Evolutionary conservation across 257 asterid genomes (phyloP).

Genomic region (Verbena officinalis): DNA sequence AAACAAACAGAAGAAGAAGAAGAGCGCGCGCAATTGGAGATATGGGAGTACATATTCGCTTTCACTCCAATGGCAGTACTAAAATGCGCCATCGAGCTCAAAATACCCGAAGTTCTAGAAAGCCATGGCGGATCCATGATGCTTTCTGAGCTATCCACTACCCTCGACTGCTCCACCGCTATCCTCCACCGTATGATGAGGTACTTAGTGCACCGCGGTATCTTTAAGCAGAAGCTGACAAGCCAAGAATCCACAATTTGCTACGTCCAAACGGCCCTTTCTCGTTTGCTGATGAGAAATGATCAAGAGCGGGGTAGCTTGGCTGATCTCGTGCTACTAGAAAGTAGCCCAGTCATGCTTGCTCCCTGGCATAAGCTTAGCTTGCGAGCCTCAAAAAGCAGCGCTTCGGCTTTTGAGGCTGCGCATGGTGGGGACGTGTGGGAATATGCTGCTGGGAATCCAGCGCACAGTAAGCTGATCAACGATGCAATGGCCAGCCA

Average conservation of each 20-base stretch:
- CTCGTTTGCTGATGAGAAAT: slow-evolving; percentile 41
- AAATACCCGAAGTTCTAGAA: slow-evolving; percentile 61
- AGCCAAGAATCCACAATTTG: background rate
- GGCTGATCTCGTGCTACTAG: slow-evolving; percentile 48
- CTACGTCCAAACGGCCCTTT: slow-evolving; percentile 58
- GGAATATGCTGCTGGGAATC: slow-evolving; percentile 37
- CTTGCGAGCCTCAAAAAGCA: slow-evolving; percentile 14
- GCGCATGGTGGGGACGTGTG: slow-evolving; percentile 52
- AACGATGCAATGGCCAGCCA: slow-evolving; percentile 64
- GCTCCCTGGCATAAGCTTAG: slow-evolving; percentile 65
- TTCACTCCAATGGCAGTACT: slow-evolving; percentile 66
- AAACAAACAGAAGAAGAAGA: slow-evolving; percentile 31
- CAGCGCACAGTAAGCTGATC: slow-evolving; percentile 47
- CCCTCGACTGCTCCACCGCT: slow-evolving; percentile 51
- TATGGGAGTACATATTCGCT: slow-evolving; percentile 60
- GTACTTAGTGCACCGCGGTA: slow-evolving; percentile 47
- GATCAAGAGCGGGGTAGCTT: slow-evolving; percentile 41
- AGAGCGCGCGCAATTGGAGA: slow-evolving; percentile 44
- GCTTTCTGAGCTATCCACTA: slow-evolving; percentile 46
- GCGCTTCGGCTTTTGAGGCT: slow-evolving; percentile 43
- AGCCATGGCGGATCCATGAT: slow-evolving; percentile 44
- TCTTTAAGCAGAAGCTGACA: slow-evolving; percentile 38
- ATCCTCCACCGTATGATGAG: slow-evolving; percentile 68
- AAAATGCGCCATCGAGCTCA: slow-evolving; percentile 72
- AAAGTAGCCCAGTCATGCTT: slow-evolving; percentile 60